Evolutionary conservation across 1,284 basidiomycete species (phyloP).

Genomic region (Acaromyces ingoldii): DNA sequence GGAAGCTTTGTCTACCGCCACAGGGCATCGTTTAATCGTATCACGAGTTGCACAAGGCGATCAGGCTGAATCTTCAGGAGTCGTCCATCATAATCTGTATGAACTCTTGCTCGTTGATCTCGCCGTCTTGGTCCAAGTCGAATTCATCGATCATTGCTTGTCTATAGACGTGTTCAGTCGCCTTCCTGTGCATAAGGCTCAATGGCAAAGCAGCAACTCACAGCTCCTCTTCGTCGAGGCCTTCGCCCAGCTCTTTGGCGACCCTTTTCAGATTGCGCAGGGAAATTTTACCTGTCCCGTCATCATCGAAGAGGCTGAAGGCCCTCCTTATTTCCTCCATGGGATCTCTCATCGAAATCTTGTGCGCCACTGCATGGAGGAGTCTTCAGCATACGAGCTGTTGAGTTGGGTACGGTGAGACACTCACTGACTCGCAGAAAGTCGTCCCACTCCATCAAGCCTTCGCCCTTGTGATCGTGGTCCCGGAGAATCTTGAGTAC

Average conservation of each 20-base stretch:
- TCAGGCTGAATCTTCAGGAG: too few relatives aligned
- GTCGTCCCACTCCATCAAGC: conserved; percentile 89
- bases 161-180: conserved; percentile 54
- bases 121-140: conserved; percentile 95
- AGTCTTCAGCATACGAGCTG: neutral
- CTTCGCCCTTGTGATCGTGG: conserved; percentile 80
- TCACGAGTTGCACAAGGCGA: too few relatives aligned
- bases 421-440: conserved; percentile 92
- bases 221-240: conserved; percentile 94
- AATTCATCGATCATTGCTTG: conserved; percentile 99
- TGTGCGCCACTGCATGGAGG: conserved; percentile 72
- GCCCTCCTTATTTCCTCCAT: conserved; percentile 93
- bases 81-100: conserved; percentile 96
- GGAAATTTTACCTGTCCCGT: conserved; percentile 88
- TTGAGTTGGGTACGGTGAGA: neutral
- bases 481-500: conserved; percentile 90
- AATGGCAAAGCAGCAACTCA: conserved; percentile 58
- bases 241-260: conserved; percentile 94
- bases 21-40: too few relatives aligned
- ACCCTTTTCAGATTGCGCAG: conserved; percentile 85
- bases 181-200: neutral
- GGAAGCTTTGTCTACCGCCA: too few relatives aligned
- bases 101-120: conserved; percentile 91
- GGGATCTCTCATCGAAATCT: conserved; percentile 86
- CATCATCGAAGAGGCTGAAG: conserved; percentile 94